A percentile compares a stretch with the other conserved stretches of the same genome.
Conservation (phyloP, 2,329 filamentous ascomycete species). For the Tolypocladium paradoxum region DNA sequence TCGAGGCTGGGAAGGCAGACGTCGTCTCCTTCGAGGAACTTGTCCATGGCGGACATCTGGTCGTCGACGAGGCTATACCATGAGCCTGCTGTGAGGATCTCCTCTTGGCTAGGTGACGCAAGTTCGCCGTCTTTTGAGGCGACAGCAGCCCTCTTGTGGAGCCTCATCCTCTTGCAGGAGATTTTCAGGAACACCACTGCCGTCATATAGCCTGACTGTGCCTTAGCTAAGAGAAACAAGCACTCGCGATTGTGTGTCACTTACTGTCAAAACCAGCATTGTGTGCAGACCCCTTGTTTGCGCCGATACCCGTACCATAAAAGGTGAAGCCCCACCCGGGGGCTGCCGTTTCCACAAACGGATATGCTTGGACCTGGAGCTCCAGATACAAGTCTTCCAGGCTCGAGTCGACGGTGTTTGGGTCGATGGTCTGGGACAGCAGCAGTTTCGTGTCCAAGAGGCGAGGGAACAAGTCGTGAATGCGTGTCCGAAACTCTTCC, state of each 20-base stretch:
- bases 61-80: neutral
- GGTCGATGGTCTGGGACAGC: neutral
- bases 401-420: constrained; percentile 11
- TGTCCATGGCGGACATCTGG: neutral
- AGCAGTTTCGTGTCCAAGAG: constrained; percentile 40
- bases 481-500: constrained; percentile 36
- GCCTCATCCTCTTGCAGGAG: constrained; percentile 5
- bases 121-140: neutral
- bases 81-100: neutral
- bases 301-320: neutral
- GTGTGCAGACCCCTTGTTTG: constrained; percentile 24
- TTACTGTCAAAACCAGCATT: constrained; percentile 52
- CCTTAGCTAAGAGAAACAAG: neutral
- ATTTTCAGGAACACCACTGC: constrained; percentile 27
- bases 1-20: neutral
- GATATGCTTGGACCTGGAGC: neutral
- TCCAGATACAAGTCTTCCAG: constrained; percentile 9
- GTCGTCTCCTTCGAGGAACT: neutral
- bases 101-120: neutral
- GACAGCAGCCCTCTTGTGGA: neutral
- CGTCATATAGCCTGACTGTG: constrained; percentile 27
- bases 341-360: neutral
- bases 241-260: neutral
- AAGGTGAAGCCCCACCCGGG: neutral
- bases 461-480: constrained; percentile 35